Base-by-base conservation (phyloP, 2,329 filamentous ascomycete genomes). In the Calonectria fujianensis region DNA sequence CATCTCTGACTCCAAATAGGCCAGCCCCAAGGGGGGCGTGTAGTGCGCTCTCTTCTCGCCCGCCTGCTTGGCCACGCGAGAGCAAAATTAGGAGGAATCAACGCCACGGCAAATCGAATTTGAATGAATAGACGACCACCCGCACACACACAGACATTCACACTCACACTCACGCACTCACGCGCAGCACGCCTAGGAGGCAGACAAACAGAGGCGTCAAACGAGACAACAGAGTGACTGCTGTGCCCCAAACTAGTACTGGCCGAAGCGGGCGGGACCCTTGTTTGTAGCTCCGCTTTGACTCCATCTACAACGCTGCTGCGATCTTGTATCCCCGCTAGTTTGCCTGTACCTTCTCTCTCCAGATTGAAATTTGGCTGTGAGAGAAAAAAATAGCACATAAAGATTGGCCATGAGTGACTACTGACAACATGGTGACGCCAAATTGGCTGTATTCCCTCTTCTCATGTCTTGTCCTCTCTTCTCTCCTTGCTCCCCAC, bases 1-100 rank as follows among this genome's bases (percentile, higher is more conserved):
- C 71, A 79, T 78, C 74, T 76, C 77, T 77, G 24, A 24, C 72
- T 79, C 50, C 52, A 75, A 75, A 75, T 69, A 73, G 73, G 63
- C 39, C 39, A 73, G 72, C 67, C 70, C n/a, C n/a, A 6, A 69
- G 73, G 78, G 70, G 74, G 41, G 68, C 61, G 63, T 64, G 41
- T 48, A 48, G 41, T 41, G 41, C 9, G 18, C 41, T 20, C 41
- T n/a, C 41, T 48, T 48, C 41, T 48, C 41, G 2, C 24, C 24
- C 20, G 5, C n/a, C 20, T n/a, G n/a, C 18, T 48, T 48, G 71
- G 6, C 31, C 5, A 48, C 66, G 54, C 32, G 32, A 69, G 69
- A 69, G 74, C 71, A 59, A 74, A 68, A 32, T 9, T 70, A 63
- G 74, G 72, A 69, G 73, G 57, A 61, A 45, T 63, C 73, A 68